Conservation (phyloP, 2,329 filamentous ascomycete species). For the Helicocarpus griseus region DNA sequence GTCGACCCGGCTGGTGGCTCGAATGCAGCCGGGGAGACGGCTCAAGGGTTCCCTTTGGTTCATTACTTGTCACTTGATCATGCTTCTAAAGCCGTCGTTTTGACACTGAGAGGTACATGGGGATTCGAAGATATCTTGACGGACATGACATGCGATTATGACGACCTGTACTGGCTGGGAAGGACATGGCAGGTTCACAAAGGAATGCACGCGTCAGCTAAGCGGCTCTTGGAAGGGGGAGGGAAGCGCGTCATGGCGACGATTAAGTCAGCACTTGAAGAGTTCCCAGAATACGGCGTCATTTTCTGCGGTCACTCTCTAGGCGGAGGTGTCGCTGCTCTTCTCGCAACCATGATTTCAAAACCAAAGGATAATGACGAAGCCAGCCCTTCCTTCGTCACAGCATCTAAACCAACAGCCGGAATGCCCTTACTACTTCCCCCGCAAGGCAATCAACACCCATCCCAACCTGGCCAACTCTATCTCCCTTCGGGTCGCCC, state of each 20-base stretch:
- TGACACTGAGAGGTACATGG: slow-evolving; percentile 62
- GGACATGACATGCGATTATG: slow-evolving; percentile 64
- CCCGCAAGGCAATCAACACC: slow-evolving; percentile 6
- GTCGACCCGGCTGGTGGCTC: slow-evolving; percentile 59
- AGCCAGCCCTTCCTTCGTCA: slow-evolving; percentile 52
- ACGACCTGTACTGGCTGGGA: slow-evolving; percentile 48
- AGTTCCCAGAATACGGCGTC: slow-evolving; percentile 60
- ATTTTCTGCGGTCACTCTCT: slow-evolving; percentile 61
- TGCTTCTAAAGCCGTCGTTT: slow-evolving; percentile 59
- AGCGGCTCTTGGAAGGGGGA: slow-evolving; percentile 56
- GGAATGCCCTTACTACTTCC: slow-evolving; percentile 33
- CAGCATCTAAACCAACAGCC: slow-evolving; percentile 35
- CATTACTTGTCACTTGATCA: slow-evolving; percentile 66
- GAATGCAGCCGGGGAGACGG: slow-evolving; percentile 54
- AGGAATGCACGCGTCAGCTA: slow-evolving; percentile 62
- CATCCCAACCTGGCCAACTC: slow-evolving; percentile 23
- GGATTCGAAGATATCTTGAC: slow-evolving; percentile 66
- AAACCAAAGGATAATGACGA: slow-evolving; percentile 43
- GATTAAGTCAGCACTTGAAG: slow-evolving; percentile 54
- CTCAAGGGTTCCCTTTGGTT: slow-evolving; percentile 58
- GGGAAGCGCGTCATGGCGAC: slow-evolving; percentile 59
- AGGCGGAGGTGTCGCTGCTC: slow-evolving; percentile 58
- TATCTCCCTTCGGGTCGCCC: slow-evolving; percentile 57
- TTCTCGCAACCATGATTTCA: slow-evolving; percentile 62
- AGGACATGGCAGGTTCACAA: slow-evolving; percentile 62